phyloP scores from a whole-genome alignment of 2,329 filamentous ascomycete genomes.

The Ilyonectria robusta region DNA sequence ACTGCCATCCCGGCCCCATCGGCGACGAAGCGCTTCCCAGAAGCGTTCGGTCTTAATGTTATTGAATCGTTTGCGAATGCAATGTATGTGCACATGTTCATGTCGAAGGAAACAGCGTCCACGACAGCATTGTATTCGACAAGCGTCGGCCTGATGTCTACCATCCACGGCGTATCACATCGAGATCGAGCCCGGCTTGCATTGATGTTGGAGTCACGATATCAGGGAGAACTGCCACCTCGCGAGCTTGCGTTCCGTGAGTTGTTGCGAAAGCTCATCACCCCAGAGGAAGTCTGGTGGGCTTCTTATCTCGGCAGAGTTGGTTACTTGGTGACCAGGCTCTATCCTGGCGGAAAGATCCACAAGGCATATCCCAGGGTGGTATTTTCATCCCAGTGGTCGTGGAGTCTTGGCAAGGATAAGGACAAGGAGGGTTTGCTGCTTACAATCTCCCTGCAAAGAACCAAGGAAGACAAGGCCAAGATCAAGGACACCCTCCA shows the following conservation, averaged over 20 bases:
- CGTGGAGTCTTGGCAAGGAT: slow-evolving; percentile 56
- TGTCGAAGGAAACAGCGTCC: slow-evolving; percentile 68
- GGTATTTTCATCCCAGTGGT: slow-evolving; percentile 58
- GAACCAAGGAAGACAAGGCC: slow-evolving; percentile 53
- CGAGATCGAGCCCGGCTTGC: slow-evolving; percentile 72
- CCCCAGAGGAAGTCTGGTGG: slow-evolving; percentile 74
- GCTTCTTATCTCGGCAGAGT: slow-evolving; percentile 74
- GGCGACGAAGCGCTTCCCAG: slow-evolving; percentile 50
- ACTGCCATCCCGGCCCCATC: slow-evolving; percentile 59
- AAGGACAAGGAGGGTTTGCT: slow-evolving; percentile 58
- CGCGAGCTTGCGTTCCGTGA: slow-evolving; percentile 69
- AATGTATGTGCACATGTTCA: slow-evolving; percentile 66
- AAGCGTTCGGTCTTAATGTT: slow-evolving; percentile 60
- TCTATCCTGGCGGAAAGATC: slow-evolving; percentile 73
- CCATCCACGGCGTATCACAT: slow-evolving; percentile 74
- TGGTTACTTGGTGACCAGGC: slow-evolving; percentile 67
- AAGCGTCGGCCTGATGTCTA: slow-evolving; percentile 73
- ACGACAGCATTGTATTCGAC: slow-evolving; percentile 74
- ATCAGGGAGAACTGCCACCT: slow-evolving; percentile 73
- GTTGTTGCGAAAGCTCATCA: slow-evolving; percentile 67
- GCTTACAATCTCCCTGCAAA: slow-evolving; percentile 59
- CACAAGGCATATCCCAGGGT: slow-evolving; percentile 56
- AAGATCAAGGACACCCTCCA: slow-evolving; percentile 59
- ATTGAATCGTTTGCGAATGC: slow-evolving; percentile 71
- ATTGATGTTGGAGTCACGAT: slow-evolving; percentile 74